phyloP scores from a whole-genome alignment of 371 early-diverging fungal species.

The Mucor velutinosus region DNA sequence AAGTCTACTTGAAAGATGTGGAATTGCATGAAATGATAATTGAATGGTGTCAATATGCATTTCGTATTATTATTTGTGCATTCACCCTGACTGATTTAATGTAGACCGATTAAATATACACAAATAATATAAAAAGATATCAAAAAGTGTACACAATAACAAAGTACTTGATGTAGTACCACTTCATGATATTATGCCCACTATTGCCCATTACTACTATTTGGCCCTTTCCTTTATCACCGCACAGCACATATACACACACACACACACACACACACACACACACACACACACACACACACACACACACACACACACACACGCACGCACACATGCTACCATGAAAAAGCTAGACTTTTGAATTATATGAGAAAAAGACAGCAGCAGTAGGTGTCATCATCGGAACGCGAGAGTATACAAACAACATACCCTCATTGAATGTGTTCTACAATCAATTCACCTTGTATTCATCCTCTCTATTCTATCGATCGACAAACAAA shows the following conservation, averaged over 20 bases:
- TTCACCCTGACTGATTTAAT: too few species aligned
- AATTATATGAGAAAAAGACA: too few species aligned
- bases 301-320: too few species aligned
- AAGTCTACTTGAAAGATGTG: not conserved
- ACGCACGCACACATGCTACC: too few species aligned
- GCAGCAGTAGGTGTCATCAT: too few species aligned
- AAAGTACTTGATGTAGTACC: not conserved
- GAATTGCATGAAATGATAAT: not conserved
- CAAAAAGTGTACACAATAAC: conserved; percentile 5
- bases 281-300: too few species aligned
- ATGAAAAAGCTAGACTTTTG: too few species aligned
- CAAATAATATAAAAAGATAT: not conserved
- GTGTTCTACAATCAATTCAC: not conserved
- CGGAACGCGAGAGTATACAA: not conserved
- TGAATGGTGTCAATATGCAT: not conserved
- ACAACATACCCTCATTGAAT: not conserved
- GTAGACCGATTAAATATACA: not conserved
- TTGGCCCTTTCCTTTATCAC: too few species aligned
- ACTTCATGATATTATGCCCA: not conserved
- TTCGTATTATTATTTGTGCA: not conserved
- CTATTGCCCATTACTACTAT: too few species aligned
- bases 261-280: too few species aligned
- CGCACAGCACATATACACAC: too few species aligned
- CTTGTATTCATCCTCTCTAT: not conserved
- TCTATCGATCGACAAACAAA: not conserved